Percentiles rank a stretch among this genome's conserved stretches.
Conservation (phyloP, 129 eudicot species). For the Flaveria ramosissima region DNA sequence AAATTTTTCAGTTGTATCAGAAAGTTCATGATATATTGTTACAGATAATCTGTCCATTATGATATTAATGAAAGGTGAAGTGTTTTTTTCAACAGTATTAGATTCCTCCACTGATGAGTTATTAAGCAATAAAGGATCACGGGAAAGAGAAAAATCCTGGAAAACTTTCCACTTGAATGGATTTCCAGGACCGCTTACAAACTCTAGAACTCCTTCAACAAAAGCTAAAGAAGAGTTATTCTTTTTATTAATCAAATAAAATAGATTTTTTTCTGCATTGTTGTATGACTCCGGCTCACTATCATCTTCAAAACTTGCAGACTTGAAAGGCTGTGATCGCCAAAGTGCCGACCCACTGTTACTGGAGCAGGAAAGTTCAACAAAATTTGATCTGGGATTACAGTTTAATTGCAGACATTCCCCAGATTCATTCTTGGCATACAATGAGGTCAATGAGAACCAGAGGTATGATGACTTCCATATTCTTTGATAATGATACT, state of each 20-base stretch:
- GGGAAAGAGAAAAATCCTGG: slow-evolving; percentile 36
- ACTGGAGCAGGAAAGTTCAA: slow-evolving; percentile 64
- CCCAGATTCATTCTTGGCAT: slow-evolving; percentile 71
- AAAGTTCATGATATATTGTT: slow-evolving; percentile 76
- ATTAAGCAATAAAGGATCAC: slow-evolving; percentile 32
- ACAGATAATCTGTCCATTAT: slow-evolving; percentile 47
- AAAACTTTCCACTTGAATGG: slow-evolving; percentile 85
- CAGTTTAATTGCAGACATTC: slow-evolving; percentile 69
- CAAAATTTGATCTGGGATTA: slow-evolving; percentile 62
- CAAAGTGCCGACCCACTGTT: slow-evolving; percentile 75
- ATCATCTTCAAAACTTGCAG: slow-evolving; percentile 57
- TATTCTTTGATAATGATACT: slow-evolving; percentile 66
- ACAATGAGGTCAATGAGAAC: slow-evolving; percentile 75
- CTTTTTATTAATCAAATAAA: slow-evolving; percentile 78
- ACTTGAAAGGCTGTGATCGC: slow-evolving; percentile 54
- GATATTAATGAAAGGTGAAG: slow-evolving; percentile 45
- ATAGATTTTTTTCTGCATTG: slow-evolving; percentile 42
- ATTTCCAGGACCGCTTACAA: slow-evolving; percentile 76
- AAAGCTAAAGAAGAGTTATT: slow-evolving; percentile 71
- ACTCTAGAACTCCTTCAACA: slow-evolving; percentile 74
- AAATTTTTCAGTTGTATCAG: slow-evolving; percentile 65
- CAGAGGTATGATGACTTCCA: slow-evolving; percentile 67
- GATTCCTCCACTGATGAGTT: slow-evolving; percentile 30
- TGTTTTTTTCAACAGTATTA: slow-evolving; percentile 31
- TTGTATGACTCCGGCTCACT: slow-evolving; percentile 46